These are phyloP conservation scores for Chalciporus piperatus DNA, from an alignment of 768 basidiomycete genomes.

Conservation along the genomic window DNA sequence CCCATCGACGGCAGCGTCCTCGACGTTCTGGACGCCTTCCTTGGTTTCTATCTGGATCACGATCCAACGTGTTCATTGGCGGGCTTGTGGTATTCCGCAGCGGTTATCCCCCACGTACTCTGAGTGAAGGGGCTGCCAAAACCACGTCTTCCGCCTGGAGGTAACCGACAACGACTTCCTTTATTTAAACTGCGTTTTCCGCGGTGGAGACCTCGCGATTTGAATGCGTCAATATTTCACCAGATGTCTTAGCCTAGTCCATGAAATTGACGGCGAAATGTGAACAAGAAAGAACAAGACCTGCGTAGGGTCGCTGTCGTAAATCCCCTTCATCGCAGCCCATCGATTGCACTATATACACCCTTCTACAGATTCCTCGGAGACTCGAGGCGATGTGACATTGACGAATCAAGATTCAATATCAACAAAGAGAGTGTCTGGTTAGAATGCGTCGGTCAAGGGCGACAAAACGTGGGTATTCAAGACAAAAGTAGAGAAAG, in stretches of 20 bases:
- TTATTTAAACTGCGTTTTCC: conserved; percentile 55
- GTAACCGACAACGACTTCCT: conserved; percentile 56
- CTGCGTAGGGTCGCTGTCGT: no score
- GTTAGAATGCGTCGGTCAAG: conserved; percentile 8
- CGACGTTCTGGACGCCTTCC: conserved; percentile 57
- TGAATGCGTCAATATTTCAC: not conserved
- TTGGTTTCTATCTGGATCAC: conserved; percentile 68
- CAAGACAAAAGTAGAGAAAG: conserved; percentile 16
- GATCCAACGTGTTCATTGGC: conserved; percentile 55
- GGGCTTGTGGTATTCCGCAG: conserved; percentile 47
- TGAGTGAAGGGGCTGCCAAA: conserved; percentile 67
- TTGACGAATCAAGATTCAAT: conserved; percentile 16
- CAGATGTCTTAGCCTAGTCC: no score
- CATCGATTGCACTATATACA: conserved; percentile 12
- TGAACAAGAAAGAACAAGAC: no score
- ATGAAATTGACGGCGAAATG: no score
- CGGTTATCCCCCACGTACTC: conserved; percentile 50
- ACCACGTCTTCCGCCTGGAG: conserved; percentile 59
- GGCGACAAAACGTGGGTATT: conserved; percentile 13
- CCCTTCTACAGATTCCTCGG: not conserved
- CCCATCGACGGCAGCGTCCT: conserved; percentile 56
- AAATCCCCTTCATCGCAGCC: not conserved
- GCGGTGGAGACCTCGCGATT: conserved; percentile 47
- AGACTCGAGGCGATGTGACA: not conserved
- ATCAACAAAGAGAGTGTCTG: conserved; percentile 27